A percentile compares a stretch with the other conserved stretches of the same genome.
phyloP scores from a whole-genome alignment of 179 eudicot species.

The Drosera spatulata region DNA sequence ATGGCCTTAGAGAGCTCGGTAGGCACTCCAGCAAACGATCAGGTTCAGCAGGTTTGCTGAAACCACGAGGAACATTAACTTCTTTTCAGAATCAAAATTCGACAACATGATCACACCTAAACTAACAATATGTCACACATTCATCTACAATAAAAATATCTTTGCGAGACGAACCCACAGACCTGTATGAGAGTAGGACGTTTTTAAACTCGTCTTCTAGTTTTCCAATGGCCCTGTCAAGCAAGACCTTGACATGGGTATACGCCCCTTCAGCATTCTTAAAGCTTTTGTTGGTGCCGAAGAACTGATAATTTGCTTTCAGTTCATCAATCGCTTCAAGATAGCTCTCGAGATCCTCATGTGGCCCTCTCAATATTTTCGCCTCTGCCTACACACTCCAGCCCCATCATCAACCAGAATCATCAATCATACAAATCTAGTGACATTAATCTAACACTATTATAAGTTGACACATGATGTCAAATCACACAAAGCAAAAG shows the following conservation, averaged over 20 bases:
- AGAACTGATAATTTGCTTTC: slow-evolving; percentile 57
- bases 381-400: slow-evolving; percentile 61
- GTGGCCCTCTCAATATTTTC: slow-evolving; percentile 93
- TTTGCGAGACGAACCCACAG: neutral
- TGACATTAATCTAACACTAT: too few relatives aligned
- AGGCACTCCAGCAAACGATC: slow-evolving; percentile 94
- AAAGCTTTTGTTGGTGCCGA: slow-evolving; percentile 80
- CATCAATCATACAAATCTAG: too few relatives aligned
- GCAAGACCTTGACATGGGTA: slow-evolving; percentile 65
- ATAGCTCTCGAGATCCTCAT: slow-evolving; percentile 90
- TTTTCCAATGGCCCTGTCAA: slow-evolving; percentile 78
- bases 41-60: slow-evolving; percentile 96
- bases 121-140: neutral
- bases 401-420: neutral
- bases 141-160: neutral
- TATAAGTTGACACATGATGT: too few relatives aligned
- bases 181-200: slow-evolving; percentile 74
- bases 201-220: slow-evolving; percentile 94
- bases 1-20: slow-evolving; percentile 78
- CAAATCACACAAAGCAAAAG: too few relatives aligned
- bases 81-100: slow-evolving; percentile 3
- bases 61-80: neutral
- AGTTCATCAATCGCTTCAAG: slow-evolving; percentile 91
- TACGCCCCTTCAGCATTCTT: slow-evolving; percentile 80
- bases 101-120: too few relatives aligned